Percentiles rank a stretch among this genome's conserved stretches.
phyloP scores from a whole-genome alignment of 1,284 basidiomycete species.

The Mycena sp. region DNA sequence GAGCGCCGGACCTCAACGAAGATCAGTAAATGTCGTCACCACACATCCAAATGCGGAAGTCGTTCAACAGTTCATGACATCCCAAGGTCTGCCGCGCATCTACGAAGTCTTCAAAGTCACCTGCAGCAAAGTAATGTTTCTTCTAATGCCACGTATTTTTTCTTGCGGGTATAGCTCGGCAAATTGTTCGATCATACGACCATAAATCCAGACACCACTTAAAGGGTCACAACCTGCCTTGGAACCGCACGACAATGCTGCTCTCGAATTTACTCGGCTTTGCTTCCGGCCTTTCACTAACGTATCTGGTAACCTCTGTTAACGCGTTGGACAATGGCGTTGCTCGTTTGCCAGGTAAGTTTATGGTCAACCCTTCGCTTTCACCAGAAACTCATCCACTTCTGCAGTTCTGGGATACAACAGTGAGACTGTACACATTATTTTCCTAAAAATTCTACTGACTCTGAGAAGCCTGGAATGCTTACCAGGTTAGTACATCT shows the following conservation, averaged over 20 bases:
- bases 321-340: conserved; percentile 39
- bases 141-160: neutral
- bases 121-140: neutral
- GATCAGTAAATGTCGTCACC: neutral
- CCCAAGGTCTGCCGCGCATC: neutral
- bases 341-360: conserved; percentile 50
- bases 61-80: neutral
- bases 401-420: conserved; percentile 58
- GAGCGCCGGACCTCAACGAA: neutral
- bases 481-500: conserved; percentile 54
- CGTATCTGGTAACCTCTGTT: neutral
- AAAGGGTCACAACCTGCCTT: neutral
- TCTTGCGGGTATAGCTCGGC: neutral
- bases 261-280: neutral
- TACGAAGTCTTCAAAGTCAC: neutral
- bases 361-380: neutral
- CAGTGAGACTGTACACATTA: conserved; percentile 43
- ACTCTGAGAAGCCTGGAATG: conserved; percentile 61
- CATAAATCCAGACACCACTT: neutral
- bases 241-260: neutral
- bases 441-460: conserved; percentile 3
- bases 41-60: neutral
- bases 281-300: neutral
- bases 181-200: neutral
- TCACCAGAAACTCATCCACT: conserved; percentile 4